Evolutionary conservation across 495 filamentous ascomycete genomes (phyloP).

Genomic region (Tuber borchii): DNA sequence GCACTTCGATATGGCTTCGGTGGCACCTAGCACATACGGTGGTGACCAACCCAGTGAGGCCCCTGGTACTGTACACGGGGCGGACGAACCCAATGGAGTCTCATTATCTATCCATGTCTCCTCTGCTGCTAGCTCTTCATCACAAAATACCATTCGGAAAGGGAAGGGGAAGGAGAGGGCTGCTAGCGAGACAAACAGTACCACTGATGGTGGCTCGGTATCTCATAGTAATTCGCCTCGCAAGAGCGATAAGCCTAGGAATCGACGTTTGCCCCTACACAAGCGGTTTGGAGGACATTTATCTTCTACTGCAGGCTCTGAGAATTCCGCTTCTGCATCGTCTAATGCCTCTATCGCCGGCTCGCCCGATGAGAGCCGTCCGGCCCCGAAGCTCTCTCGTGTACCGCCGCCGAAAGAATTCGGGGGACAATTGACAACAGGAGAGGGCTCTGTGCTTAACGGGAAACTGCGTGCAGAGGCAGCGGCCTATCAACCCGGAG

Average conservation of each 20-base stretch:
- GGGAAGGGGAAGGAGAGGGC: constrained; percentile 29
- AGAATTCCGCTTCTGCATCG: neutral
- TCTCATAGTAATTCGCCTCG: constrained; percentile 12
- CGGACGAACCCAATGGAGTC: neutral
- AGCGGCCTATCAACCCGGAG: constrained; percentile 26
- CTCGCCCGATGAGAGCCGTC: constrained; percentile 18
- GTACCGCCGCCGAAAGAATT: constrained; percentile 19
- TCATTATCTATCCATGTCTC: neutral
- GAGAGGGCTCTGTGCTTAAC: constrained; percentile 5
- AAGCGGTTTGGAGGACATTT: constrained; percentile 26
- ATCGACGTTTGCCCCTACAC: constrained; percentile 8
- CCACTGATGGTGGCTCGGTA: constrained; percentile 19
- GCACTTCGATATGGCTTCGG: neutral
- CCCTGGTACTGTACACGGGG: neutral
- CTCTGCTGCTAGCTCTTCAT: neutral
- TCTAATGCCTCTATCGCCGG: neutral
- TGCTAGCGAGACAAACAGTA: constrained; percentile 6
- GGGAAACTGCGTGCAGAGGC: constrained; percentile 22
- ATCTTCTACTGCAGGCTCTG: neutral
- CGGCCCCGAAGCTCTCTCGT: constrained; percentile 15
- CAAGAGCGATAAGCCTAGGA: constrained; percentile 18
- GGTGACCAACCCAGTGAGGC: neutral
- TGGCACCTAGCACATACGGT: neutral
- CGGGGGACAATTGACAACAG: constrained; percentile 26
- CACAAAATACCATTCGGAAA: constrained; percentile 7